Conservation (phyloP, 352 stramenopile genomes). For the Globisporangium nodosum region DNA sequence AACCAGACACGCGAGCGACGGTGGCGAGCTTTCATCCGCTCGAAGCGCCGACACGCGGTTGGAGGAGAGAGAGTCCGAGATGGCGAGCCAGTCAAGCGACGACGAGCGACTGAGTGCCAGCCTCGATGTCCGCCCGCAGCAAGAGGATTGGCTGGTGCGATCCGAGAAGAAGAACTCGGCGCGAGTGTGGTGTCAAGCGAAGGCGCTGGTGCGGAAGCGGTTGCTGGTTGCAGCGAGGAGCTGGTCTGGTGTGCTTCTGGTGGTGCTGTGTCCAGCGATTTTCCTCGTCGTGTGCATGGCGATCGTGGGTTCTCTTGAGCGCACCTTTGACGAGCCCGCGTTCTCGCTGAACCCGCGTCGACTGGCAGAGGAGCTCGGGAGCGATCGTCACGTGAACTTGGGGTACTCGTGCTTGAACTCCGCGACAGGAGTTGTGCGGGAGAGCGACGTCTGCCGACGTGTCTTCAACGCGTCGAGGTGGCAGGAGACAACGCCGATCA, state of each 20-base stretch:
- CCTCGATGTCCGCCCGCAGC: slow-evolving; percentile 2
- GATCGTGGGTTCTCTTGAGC: slow-evolving; percentile 19
- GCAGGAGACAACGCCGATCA: not conserved
- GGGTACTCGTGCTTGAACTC: slow-evolving; percentile 6
- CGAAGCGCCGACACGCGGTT: not conserved
- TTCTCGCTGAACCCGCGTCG: not conserved
- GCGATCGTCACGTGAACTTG: not conserved
- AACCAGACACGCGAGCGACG: not conserved
- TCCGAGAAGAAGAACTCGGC: slow-evolving; percentile 15
- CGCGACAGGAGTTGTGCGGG: not conserved
- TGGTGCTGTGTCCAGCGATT: slow-evolving; percentile 17
- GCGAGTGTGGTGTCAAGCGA: not conserved
- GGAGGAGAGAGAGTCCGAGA: not conserved
- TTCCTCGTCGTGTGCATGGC: slow-evolving; percentile 23
- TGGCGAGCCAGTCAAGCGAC: not conserved
- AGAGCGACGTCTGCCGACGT: not conserved
- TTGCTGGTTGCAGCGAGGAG: not conserved
- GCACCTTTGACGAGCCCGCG: not conserved
- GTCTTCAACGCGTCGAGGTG: slow-evolving; percentile 1
- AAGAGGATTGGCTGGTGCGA: slow-evolving; percentile 16
- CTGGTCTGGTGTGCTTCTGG: not conserved
- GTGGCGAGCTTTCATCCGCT: not conserved
- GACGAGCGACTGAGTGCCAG: not conserved
- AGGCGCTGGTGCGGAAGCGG: not conserved
- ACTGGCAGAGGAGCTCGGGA: not conserved